Evolutionary conservation across 148 eudicot species (phyloP), one percentile per base, ranked within the genome.

Genomic region (Bassia scoparia): DNA sequence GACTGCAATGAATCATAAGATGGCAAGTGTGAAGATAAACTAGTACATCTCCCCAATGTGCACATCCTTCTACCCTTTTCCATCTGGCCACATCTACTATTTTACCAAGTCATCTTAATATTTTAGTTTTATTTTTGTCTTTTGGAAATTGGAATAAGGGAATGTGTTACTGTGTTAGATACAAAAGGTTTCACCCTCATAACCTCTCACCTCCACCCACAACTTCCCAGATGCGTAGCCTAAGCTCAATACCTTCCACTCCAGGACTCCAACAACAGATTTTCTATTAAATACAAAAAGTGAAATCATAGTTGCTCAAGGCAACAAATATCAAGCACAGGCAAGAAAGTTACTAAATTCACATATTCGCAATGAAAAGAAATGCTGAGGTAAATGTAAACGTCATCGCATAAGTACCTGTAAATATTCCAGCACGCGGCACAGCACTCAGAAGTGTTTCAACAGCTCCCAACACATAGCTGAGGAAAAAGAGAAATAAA

Each of bases 381-480:
- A 41, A 11, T 8, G 4, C 14, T 46, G 24, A 59, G 17, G 37
- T 15, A 9, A 23, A 73, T n/a, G 52, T 27, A 71, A 15, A 56
- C 29, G 26, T 20, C 59, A 48, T 34, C 61, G 53, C 34, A 38
- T 49, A 68, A 61, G 77, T 81, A 90, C 99, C 94, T 88, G 89
- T 85, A 74, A 96, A 92, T 71, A 96, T 77, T 59, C 99, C 97
- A 80, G 99, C 99, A 80, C 67, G 71, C 61, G 97, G 99, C 59
- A 96, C 81, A 79, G 97, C 96, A 84, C 90, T 84, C 68, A 96
- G 88, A 78, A 96, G 92, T 65, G 99, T 96, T 89, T 96, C 99
- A 68, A 96, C 97, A 79, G 99, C 99, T 86, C 99, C 99, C 88
- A 96, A 81, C 23, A 96, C 97, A 84, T 96, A 96, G 73, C 99